phyloP scores from a whole-genome alignment of 371 early-diverging fungal species.

The Rhizopus stolonifer region DNA sequence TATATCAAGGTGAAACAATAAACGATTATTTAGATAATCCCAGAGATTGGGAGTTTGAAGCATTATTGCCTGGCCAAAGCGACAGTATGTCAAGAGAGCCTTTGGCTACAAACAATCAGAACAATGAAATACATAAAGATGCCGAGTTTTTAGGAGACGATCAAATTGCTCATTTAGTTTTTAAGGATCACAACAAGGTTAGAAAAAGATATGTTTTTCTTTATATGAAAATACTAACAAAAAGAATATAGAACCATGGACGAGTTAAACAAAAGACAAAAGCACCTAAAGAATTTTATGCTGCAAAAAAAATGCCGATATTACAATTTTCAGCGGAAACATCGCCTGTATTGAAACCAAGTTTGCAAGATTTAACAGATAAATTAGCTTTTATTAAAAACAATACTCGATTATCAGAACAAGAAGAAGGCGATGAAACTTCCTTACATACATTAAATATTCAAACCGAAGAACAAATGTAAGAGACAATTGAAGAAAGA shows the following conservation, averaged over 20 bases:
- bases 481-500: constrained; percentile 8
- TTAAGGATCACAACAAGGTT: constrained; percentile 9
- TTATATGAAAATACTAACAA: too few species aligned
- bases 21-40: constrained; percentile 27
- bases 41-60: constrained; percentile 32
- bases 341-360: background rate
- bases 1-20: constrained; percentile 27
- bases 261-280: constrained; percentile 44
- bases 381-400: constrained; percentile 36
- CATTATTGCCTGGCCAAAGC: too few species aligned
- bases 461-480: constrained; percentile 14
- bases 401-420: constrained; percentile 22
- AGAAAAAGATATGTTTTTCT: background rate
- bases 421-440: constrained; percentile 18
- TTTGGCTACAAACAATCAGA: too few species aligned
- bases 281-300: constrained; percentile 34
- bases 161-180: constrained; percentile 33
- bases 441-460: constrained; percentile 21
- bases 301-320: constrained; percentile 31
- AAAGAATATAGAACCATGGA: too few species aligned
- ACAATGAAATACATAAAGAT: constrained; percentile 22
- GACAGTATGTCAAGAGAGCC: too few species aligned
- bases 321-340: constrained; percentile 1
- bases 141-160: constrained; percentile 48
- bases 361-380: constrained; percentile 38